Conservation (phyloP, 805 yeast genomes). For the Wickerhamomyces queroliae region DNA sequence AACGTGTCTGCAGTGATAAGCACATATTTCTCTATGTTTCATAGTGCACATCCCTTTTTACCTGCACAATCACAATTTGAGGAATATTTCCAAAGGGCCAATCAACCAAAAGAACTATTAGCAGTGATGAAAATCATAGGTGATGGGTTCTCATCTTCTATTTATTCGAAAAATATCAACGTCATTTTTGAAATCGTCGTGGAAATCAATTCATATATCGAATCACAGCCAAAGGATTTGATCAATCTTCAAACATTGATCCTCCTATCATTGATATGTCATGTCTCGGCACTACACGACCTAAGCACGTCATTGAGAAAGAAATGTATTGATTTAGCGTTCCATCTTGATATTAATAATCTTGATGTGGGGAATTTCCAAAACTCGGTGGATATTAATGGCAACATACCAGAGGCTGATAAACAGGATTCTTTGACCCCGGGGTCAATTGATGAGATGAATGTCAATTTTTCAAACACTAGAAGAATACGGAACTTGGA, state of each 20-base stretch:
- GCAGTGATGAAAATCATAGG: conserved; percentile 42
- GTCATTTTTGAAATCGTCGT: conserved; percentile 32
- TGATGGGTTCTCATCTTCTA: conserved; percentile 37
- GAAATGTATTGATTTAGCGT: conserved; percentile 32
- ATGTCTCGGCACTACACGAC: conserved; percentile 46
- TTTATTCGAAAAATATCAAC: conserved; percentile 33
- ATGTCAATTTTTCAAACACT: conserved; percentile 19
- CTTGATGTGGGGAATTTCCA: conserved; percentile 27
- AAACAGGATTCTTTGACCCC: too few relatives aligned
- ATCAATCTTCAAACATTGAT: conserved; percentile 37
- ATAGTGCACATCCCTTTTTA: conserved; percentile 40
- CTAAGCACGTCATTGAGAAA: conserved; percentile 37
- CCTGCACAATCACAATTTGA: conserved; percentile 33
- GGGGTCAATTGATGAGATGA: conserved; percentile 13
- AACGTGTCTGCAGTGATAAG: conserved; percentile 18
- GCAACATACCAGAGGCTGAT: conserved; percentile 7
- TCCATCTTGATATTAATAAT: conserved; percentile 32
- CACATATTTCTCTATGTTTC: conserved; percentile 32
- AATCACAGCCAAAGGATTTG: conserved; percentile 30
- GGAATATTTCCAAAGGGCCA: conserved; percentile 26
- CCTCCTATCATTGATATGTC: conserved; percentile 37
- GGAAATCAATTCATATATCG: conserved; percentile 25
- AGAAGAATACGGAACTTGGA: conserved; percentile 16
- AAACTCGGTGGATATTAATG: conserved; percentile 19
- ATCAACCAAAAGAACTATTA: conserved; percentile 35